Evolutionary conservation across 345 rosid species (phyloP), one percentile per base, ranked within the genome.

Genomic region (Noccaea caerulescens): DNA sequence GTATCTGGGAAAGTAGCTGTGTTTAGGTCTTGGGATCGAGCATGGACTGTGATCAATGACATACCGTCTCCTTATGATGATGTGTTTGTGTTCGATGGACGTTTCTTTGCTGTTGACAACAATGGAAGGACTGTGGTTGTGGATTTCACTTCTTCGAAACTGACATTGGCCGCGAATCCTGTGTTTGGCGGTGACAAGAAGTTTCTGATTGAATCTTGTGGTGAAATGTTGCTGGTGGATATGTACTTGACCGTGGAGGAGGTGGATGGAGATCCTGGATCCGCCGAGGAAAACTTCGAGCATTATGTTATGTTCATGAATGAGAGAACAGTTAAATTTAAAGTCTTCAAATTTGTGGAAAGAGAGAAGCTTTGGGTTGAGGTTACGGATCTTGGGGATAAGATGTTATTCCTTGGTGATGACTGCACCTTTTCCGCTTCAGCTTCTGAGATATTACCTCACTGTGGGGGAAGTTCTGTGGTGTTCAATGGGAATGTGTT

Each of bases 41-140:
- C 53, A 1, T 94, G 98, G 99, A 81, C 80, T 44, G 84, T 92
- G 14, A 84, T 88, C 32, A 72, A 73, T 8, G 91, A 89, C 52
- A 92, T 88, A 96, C 81, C 85, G 6, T 91, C 90, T 25, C 96
- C 93, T 47, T 94, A 80, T 11, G 99, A 92, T 72, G 98, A 94
- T 71, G 96, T 91, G 53, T 77, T 88, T 52, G 75, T 88, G 44
- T 82, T 74, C 30, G 63, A 79, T 54, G 96, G 85, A 44, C 63
- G 73, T 10, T 86, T 92, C 61, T 90, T 78, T 10, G 96, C 96
- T 0, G 98, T 94, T 11, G 98, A 94, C 59, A 72, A 79, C 66
- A 83, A 71, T 0, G 97, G 99, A 56, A 87, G 86, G 57, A 78
- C 85, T 53, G 91, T 94, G 41, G 42, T 76, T 74, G 94, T 92